Evolutionary conservation across 495 filamentous ascomycete genomes (phyloP), one percentile per base, ranked within the genome.

Genomic region (Aspergillus incahuasiensis): DNA sequence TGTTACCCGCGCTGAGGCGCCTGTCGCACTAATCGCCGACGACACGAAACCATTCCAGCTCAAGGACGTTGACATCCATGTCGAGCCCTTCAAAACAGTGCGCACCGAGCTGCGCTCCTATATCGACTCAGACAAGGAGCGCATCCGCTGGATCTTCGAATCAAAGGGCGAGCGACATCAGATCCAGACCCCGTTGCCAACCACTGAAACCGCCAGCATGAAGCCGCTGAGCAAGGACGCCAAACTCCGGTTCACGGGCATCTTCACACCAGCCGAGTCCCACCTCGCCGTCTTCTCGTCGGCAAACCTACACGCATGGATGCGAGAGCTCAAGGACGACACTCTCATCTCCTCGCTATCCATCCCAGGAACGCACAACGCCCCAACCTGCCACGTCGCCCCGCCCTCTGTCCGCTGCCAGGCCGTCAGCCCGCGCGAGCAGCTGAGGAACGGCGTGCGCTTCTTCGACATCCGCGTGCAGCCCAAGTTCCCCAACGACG

Each of bases 351-450:
- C 90, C 11, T 80, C 86, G 5, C 82, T 98, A 28, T 90, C 86
- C 41, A 95, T 98, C 56, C 95, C 94, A 2, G 94, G 94, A 52
- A 97, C 94, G 0, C 94, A 98, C 79, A 98, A 98, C 72, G 88
- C 86, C 6, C 88, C 92, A 1, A 94, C 92, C 2, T 85, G 81
- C 71, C 78, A 94, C 70, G 69, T 79, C 22, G 92, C 94, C 18
- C 82, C 96, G 0, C 94, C 94, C 6, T 94, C 90, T 0, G 94
- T 98, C 12, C 88, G 94, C 52, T 98, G 94, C 72, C 94, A 98
- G 71, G 85, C 89, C 22, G 90, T 91, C 21, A 73, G 80, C 42
- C 80, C 91, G 5, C 77, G 75, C 41, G 82, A 82, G 44, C 94
- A 98, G 67, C 81, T 98, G 47, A 73, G 86, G 46, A 95, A 96